Evolutionary conservation across 306 rosid species (phyloP).

Genomic region (Delonix regia): DNA sequence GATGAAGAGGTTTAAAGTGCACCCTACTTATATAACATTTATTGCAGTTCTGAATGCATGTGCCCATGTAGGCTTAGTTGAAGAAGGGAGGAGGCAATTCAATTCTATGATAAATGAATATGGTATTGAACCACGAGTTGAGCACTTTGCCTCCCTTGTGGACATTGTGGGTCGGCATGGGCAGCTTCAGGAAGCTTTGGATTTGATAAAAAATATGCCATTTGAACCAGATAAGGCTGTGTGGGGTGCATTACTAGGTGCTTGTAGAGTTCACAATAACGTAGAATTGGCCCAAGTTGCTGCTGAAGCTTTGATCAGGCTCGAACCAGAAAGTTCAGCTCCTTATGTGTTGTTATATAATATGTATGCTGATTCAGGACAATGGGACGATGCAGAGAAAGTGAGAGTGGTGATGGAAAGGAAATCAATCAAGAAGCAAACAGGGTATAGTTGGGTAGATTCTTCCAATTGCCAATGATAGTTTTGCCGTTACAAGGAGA

Average conservation of each 20-base stretch:
- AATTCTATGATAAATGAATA: constrained; percentile 49
- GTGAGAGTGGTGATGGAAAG: constrained; percentile 49
- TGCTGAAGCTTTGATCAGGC: constrained; percentile 51
- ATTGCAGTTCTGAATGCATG: constrained; percentile 55
- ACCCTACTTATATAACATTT: constrained; percentile 57
- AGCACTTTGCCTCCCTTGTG: constrained; percentile 59
- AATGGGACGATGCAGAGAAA: constrained; percentile 55
- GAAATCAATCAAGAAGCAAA: constrained; percentile 48
- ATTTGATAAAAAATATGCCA: constrained; percentile 49
- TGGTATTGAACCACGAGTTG: constrained; percentile 48
- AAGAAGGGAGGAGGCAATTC: constrained; percentile 56
- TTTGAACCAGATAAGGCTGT: constrained; percentile 54
- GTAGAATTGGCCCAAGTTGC: constrained; percentile 49
- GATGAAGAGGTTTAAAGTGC: constrained; percentile 47
- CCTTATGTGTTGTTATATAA: constrained; percentile 55
- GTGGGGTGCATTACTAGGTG: constrained; percentile 59
- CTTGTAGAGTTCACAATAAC: constrained; percentile 53
- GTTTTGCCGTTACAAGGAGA: constrained; percentile 5
- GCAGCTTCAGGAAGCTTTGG: constrained; percentile 51
- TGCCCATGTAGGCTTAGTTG: constrained; percentile 54
- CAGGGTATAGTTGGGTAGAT: constrained; percentile 56
- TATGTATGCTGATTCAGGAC: constrained; percentile 56
- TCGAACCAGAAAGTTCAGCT: constrained; percentile 59
- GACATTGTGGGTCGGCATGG: constrained; percentile 59
- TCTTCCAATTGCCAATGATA: constrained; percentile 32